phyloP scores from a whole-genome alignment of 2,329 filamentous ascomycete species.

The Ophiostoma tasmaniense region DNA sequence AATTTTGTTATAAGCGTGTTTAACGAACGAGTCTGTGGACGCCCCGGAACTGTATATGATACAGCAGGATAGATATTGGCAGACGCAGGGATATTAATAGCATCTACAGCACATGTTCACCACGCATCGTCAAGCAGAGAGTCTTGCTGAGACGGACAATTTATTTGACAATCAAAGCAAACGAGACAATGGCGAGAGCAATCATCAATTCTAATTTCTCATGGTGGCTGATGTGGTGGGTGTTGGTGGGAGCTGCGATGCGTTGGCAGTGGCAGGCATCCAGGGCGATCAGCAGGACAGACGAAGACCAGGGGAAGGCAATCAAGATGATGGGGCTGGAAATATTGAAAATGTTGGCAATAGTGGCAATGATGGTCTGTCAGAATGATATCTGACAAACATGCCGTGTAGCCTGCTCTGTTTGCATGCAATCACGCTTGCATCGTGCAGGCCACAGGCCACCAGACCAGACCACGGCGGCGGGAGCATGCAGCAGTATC shows the following conservation, averaged over 20 bases:
- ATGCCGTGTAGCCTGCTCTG: not conserved
- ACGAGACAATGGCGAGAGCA: too few species aligned
- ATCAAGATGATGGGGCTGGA: not conserved
- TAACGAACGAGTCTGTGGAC: not conserved
- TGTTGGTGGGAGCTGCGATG: not conserved
- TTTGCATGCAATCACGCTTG: conserved; percentile 2
- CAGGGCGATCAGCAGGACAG: not conserved
- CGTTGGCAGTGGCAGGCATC: not conserved
- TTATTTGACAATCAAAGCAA: not conserved
- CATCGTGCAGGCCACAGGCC: not conserved
- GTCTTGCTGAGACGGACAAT: too few species aligned
- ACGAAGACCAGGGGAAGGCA: not conserved
- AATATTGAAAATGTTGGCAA: not conserved
- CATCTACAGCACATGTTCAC: not conserved
- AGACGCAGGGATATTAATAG: not conserved
- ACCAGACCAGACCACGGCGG: not conserved
- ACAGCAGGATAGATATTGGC: not conserved
- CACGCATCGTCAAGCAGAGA: too few species aligned
- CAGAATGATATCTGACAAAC: not conserved
- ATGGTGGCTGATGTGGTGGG: not conserved
- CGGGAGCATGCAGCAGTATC: not conserved
- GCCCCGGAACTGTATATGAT: not conserved
- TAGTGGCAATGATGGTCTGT: not conserved
- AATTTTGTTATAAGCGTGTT: not conserved
- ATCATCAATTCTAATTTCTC: not conserved